phyloP scores from a whole-genome alignment of 306 rosid species.

The Delonix regia region DNA sequence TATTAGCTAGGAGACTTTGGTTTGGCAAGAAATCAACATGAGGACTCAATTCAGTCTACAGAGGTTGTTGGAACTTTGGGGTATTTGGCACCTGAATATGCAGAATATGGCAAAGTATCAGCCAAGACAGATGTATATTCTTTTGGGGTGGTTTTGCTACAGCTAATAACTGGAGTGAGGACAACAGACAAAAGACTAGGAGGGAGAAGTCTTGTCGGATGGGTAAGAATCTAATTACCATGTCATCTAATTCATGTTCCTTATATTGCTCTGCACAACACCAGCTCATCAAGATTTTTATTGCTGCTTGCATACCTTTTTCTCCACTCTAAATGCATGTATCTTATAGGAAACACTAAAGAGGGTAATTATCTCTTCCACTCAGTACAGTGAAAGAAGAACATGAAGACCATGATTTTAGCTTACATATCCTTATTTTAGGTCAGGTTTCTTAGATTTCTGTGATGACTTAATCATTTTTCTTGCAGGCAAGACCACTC shows the following conservation, averaged over 20 bases:
- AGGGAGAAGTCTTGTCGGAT: constrained; percentile 89
- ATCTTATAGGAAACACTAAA: neutral
- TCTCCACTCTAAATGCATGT: no score
- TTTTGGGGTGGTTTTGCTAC: constrained; percentile 80
- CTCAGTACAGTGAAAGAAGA: neutral
- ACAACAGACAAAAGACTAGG: constrained; percentile 72
- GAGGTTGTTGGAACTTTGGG: constrained; percentile 82
- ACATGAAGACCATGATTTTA: neutral
- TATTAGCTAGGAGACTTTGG: constrained; percentile 88
- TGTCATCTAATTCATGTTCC: neutral
- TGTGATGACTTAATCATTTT: neutral
- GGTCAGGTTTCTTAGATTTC: neutral
- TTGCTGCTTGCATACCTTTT: neutral
- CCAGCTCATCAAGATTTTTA: no score
- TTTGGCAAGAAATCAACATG: constrained; percentile 68
- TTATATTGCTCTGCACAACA: neutral
- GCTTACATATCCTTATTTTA: neutral
- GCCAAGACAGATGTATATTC: constrained; percentile 88
- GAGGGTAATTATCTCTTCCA: neutral
- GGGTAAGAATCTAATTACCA: constrained; percentile 60
- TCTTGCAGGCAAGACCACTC: constrained; percentile 82
- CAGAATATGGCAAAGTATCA: constrained; percentile 79
- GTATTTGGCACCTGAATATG: constrained; percentile 94
- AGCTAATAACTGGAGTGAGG: constrained; percentile 81
- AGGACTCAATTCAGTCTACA: constrained; percentile 55